Evolutionary conservation across 805 yeast species (phyloP), one percentile per base, ranked within the genome.

Genomic region (Trichomonascus vanleenenianus): DNA sequence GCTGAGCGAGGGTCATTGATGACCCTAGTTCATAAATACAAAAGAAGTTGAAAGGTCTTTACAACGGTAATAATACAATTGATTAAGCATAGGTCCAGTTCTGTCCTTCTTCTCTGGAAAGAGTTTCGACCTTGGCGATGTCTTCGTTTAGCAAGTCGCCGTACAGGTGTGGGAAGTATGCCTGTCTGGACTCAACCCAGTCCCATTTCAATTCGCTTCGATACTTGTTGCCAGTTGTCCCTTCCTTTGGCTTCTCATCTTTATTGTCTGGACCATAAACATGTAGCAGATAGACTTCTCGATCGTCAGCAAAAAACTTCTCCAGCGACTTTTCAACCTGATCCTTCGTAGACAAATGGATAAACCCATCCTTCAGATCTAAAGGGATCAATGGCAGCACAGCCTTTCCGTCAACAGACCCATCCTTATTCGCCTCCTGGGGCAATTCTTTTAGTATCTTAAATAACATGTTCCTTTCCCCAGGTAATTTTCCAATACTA

Each of bases 331-430:
- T 58, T 3, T 15, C 39, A 22, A 56, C 43, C 47, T 58, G 61
- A 10, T 45, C 48, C 19, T 37, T 43, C 20, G 61, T 55, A 22
- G 58, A 54, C 32, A 58, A 47, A 43, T 58, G 62, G 18, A 57
- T 50, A 39, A 53, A 58, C 12, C 62, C 62, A 40, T 58, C 60
- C 38, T 52, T 53, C 16, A 48, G 39, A 39, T 58, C 62, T 19
- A 57, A 44, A 9, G 54, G 54, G 15, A 52, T 40, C 22, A 47
- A 34, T 10, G 61, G 61, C 10, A 57, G 48, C 18, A 52, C 50
- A 6, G 52, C 42, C 22, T 50, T 40, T 12, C 50, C 47, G 18
- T 46, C 37, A 2, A 45, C 50, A 16, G 53, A 40, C 38, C 55
- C 56, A 47, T 52, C 55, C 39, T 54, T 52, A 12, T 33, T 33